These are phyloP conservation scores for Tubosaeta sp. DNA, from an alignment of 768 basidiomycete species.

Conservation along the genomic window DNA sequence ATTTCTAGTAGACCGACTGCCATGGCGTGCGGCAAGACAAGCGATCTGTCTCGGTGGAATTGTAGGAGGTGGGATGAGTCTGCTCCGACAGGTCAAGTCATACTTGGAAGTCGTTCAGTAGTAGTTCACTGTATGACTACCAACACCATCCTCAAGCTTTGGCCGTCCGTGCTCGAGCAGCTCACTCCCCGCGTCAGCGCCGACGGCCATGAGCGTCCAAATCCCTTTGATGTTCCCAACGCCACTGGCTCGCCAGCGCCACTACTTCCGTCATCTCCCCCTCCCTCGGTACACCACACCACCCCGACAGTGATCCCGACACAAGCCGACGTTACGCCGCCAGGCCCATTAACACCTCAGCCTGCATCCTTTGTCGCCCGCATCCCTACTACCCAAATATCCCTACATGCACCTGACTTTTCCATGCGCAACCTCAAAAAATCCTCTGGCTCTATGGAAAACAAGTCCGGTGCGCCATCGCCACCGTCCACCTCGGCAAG, in stretches of 20 bases:
- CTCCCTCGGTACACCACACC: conserved; percentile 23
- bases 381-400: conserved; percentile 57
- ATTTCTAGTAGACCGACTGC: conserved; percentile 48
- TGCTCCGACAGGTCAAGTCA: conserved; percentile 38
- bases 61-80: conserved; percentile 51
- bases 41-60: conserved; percentile 52
- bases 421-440: conserved; percentile 64
- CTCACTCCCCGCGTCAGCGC: conserved; percentile 53
- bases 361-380: conserved; percentile 46
- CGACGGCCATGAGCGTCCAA: conserved; percentile 42
- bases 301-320: conserved; percentile 18
- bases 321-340: conserved; percentile 36
- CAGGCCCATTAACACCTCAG: conserved; percentile 45
- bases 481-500: conserved; percentile 37
- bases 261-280: not conserved
- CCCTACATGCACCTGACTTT: conserved; percentile 83
- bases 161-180: conserved; percentile 55
- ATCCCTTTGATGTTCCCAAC: conserved; percentile 57
- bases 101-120: conserved; percentile 23
- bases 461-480: conserved; percentile 37
- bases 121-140: conserved; percentile 7
- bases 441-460: conserved; percentile 33
- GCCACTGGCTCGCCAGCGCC: conserved; percentile 16
- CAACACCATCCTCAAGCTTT: conserved; percentile 58
- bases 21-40: conserved; percentile 45